Evolutionary conservation across 148 eudicot genomes (phyloP), one percentile per base, ranked within the genome.

Genomic region (Rhododendron griersonianum): DNA sequence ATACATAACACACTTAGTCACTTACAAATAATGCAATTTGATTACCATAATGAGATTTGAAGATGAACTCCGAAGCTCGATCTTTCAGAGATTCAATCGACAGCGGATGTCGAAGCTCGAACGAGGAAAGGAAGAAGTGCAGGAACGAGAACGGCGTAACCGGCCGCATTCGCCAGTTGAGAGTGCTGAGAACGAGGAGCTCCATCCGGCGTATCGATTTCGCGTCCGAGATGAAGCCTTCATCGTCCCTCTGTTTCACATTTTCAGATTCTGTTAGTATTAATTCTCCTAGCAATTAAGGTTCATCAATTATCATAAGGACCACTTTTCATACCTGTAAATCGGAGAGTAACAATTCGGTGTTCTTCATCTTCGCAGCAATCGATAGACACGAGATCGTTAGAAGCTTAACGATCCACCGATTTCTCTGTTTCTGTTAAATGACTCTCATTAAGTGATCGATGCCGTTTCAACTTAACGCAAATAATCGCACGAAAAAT

Each of bases 101-200:
- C 2, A 61, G 57, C 9, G 87, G 86, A 83, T 86, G 83, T 41
- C 82, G 50, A 73, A 86, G 78, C 44, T 86, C 50, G 79, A 84
- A 84, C 0, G 88, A 50, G 21, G 88, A 84, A 28, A 86, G 30
- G 82, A 90, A 90, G 69, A n/a, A 88, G 25, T 81, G 25, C 9
- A 90, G 78, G 69, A 90, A 90, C 2, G 90, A 86, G 80, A 90
- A 90, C 0, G 91, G 91, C 16, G 90, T 90, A 11, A 90, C 82
- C 25, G 90, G 86, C 71, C 90, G 84, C 91, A 88, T 88, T 78
- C 84, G 81, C 91, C 91, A 90, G 28, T 86, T 57, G 57, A 90
- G 87, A 75, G 87, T 86, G n/a, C 84, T 61, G 44, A 90, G 88
- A 28, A 90, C 48, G 28, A 88, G 67, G 80, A 67, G 57, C 87